Conservation (phyloP, 768 basidiomycete genomes). For the Leccinum variicolor region DNA sequence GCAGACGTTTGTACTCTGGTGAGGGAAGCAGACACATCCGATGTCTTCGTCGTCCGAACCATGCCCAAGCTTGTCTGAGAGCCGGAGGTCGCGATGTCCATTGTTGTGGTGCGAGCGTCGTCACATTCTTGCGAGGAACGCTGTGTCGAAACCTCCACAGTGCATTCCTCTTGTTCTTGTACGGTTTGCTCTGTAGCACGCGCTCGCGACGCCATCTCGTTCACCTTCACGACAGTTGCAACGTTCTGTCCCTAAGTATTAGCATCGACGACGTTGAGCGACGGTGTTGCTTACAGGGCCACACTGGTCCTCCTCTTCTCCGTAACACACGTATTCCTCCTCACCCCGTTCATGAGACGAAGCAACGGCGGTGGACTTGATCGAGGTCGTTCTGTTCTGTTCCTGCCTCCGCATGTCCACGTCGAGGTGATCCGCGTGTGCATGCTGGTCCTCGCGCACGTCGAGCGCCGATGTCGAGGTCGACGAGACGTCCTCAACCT, state of each 20-base stretch:
- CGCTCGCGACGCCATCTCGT: background rate
- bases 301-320: background rate
- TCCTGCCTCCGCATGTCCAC: background rate
- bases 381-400: background rate
- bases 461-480: background rate
- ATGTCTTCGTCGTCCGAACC: background rate
- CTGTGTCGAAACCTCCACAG: background rate
- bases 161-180: background rate
- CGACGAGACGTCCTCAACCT: background rate
- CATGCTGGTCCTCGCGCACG: background rate
- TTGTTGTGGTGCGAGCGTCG: background rate
- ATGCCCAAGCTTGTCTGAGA: background rate
- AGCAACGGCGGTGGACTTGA: background rate
- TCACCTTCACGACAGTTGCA: background rate
- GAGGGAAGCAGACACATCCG: background rate
- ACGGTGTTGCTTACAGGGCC: background rate
- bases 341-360: background rate
- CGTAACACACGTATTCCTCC: background rate
- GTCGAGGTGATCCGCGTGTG: background rate
- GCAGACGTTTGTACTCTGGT: background rate
- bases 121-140: background rate
- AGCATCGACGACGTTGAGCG: background rate
- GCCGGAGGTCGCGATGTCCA: background rate
- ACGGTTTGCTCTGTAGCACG: background rate
- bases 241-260: background rate